Evolutionary conservation across 805 yeast species (phyloP).

Genomic region (Candida palmyrensis): DNA sequence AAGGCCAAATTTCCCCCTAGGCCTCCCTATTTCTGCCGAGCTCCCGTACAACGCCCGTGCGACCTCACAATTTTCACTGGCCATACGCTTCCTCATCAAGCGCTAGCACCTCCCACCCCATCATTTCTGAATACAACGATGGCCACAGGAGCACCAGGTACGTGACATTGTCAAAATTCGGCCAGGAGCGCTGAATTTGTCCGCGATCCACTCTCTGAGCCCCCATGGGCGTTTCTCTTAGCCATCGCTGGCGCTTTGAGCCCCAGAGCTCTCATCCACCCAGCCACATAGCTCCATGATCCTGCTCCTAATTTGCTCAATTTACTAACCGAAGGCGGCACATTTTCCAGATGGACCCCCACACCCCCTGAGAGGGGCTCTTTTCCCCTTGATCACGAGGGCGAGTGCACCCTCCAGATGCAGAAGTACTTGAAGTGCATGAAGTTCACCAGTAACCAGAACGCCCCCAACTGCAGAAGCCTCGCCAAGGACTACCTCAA

Average conservation of each 20-base stretch:
- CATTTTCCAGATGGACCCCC: constrained; percentile 50
- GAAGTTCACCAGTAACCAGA: constrained; percentile 70
- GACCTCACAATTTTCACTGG: too few species aligned
- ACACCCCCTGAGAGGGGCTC: constrained; percentile 97
- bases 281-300: not conserved
- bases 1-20: too few species aligned
- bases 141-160: constrained; percentile 38
- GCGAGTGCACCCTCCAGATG: constrained; percentile 80
- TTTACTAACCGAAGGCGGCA: constrained; percentile 14
- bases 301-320: not conserved
- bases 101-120: too few species aligned
- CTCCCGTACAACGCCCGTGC: too few species aligned
- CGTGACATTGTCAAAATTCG: constrained; percentile 6
- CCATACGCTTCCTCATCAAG: too few species aligned
- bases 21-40: too few species aligned
- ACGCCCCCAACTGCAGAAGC: constrained; percentile 86
- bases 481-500: constrained; percentile 76
- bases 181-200: too few species aligned
- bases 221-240: too few species aligned
- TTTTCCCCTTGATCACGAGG: constrained; percentile 85
- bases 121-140: constrained; percentile 13
- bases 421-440: constrained; percentile 70
- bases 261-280: too few species aligned
- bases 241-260: too few species aligned
- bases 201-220: too few species aligned